Percentiles rank a stretch among this genome's conserved stretches.
Conservation (phyloP, 2,329 filamentous ascomycete genomes). For the Fusarium nanum region DNA sequence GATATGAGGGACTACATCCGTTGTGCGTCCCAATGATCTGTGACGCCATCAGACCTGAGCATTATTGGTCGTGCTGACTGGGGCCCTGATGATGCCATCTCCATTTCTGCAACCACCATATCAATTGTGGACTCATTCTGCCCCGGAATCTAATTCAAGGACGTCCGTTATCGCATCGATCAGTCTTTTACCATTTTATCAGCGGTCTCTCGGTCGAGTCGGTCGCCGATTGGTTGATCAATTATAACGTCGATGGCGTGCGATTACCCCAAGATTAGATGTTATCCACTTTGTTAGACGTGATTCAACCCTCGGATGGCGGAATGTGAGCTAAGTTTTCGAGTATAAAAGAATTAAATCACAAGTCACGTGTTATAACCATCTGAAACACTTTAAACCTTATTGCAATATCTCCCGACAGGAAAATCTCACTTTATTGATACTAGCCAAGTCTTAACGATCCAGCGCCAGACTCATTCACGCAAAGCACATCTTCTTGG, state of each 20-base stretch:
- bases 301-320: background rate
- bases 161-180: background rate
- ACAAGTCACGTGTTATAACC: no score
- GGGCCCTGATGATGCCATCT: background rate
- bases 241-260: slow-evolving; percentile 1
- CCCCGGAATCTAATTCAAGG: background rate
- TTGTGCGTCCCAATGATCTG: background rate
- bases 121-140: background rate
- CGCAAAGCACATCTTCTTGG: background rate
- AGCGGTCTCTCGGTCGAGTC: background rate
- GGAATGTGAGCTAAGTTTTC: background rate
- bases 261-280: slow-evolving; percentile 1
- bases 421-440: background rate
- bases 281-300: background rate
- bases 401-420: no score
- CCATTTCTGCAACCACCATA: no score
- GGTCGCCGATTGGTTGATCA: background rate
- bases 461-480: background rate
- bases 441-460: background rate
- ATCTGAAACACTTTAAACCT: no score
- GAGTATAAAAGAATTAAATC: no score
- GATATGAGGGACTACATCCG: background rate
- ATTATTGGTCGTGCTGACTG: background rate
- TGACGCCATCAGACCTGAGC: background rate
- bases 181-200: accelerated